Percentiles rank a stretch among this genome's conserved stretches.
Conservation (phyloP, 768 basidiomycete genomes). For the Lentinus tigrinus region DNA sequence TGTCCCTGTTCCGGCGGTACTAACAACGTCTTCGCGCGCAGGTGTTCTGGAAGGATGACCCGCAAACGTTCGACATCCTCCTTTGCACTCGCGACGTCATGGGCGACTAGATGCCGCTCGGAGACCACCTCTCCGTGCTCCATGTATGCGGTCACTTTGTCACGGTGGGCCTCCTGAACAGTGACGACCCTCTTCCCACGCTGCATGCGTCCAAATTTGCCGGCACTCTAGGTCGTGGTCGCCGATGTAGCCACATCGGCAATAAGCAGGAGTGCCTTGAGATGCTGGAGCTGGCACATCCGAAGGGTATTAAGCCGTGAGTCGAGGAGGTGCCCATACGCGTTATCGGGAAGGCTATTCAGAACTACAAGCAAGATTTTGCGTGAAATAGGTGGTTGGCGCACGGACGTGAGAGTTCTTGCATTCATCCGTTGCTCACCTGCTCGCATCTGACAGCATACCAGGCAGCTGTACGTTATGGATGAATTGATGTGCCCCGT, state of each 20-base stretch:
- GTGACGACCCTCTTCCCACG: conserved; percentile 35
- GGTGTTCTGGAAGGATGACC: conserved; percentile 36
- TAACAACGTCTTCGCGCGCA: conserved; percentile 8
- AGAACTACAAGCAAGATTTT: conserved; percentile 36
- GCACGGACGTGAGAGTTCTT: no score
- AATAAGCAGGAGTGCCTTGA: conserved; percentile 55
- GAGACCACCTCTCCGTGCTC: conserved; percentile 42
- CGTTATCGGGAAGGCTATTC: conserved; percentile 46
- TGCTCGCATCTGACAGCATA: no score
- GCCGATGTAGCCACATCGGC: conserved; percentile 45
- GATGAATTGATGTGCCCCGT: no score
- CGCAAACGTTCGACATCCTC: conserved; percentile 50
- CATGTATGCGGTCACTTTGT: conserved; percentile 54
- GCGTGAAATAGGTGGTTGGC: background rate
- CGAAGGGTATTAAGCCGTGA: conserved; percentile 51
- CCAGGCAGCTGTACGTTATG: no score
- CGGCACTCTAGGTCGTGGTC: conserved; percentile 20
- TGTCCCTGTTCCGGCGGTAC: background rate
- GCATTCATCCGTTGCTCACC: no score
- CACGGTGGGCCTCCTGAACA: conserved; percentile 56
- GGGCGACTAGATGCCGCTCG: conserved; percentile 23
- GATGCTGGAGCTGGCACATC: conserved; percentile 59
- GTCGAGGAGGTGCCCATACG: conserved; percentile 45
- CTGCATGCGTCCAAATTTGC: conserved; percentile 32
- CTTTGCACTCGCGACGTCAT: conserved; percentile 32